Evolutionary conservation across 2,329 filamentous ascomycete genomes (phyloP).

Genomic region (Zopfia rhizophila): DNA sequence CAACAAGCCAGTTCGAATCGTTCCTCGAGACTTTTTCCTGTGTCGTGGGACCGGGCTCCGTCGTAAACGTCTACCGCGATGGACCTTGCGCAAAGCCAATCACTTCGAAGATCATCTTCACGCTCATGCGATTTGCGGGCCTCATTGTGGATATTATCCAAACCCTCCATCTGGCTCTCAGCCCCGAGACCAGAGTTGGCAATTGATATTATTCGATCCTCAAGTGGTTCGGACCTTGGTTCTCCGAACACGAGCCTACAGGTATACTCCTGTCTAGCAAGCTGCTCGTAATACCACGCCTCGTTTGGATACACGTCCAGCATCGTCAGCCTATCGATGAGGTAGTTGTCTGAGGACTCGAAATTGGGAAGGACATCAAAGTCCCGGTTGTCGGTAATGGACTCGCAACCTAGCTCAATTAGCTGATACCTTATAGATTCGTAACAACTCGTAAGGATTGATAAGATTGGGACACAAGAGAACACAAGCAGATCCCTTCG

Average conservation of each 20-base stretch:
- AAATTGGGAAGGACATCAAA: conserved; percentile 35
- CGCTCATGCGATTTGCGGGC: too few species aligned
- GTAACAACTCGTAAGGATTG: too few species aligned
- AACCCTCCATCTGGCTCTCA: not conserved
- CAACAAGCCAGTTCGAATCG: not conserved
- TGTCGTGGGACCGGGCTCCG: too few species aligned
- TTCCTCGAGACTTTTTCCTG: too few species aligned
- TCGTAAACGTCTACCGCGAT: too few species aligned
- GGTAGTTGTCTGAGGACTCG: conserved; percentile 13
- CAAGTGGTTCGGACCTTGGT: not conserved
- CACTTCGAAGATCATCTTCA: too few species aligned
- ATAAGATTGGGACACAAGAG: too few species aligned
- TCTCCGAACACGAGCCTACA: not conserved
- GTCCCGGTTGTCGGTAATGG: conserved; percentile 42
- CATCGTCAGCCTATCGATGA: not conserved
- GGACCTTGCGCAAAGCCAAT: too few species aligned
- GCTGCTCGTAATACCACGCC: too few species aligned
- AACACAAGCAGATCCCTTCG: not conserved
- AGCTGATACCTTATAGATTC: too few species aligned
- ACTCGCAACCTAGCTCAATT: conserved; percentile 27
- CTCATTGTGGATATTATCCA: too few species aligned
- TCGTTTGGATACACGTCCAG: too few species aligned
- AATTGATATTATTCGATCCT: not conserved
- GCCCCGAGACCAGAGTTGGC: not conserved
- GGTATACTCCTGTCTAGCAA: not conserved